A percentile compares a stretch with the other conserved stretches of the same genome.
Conservation (phyloP, 2,329 filamentous ascomycete genomes). For the Cercospora zeae-maydis region DNA sequence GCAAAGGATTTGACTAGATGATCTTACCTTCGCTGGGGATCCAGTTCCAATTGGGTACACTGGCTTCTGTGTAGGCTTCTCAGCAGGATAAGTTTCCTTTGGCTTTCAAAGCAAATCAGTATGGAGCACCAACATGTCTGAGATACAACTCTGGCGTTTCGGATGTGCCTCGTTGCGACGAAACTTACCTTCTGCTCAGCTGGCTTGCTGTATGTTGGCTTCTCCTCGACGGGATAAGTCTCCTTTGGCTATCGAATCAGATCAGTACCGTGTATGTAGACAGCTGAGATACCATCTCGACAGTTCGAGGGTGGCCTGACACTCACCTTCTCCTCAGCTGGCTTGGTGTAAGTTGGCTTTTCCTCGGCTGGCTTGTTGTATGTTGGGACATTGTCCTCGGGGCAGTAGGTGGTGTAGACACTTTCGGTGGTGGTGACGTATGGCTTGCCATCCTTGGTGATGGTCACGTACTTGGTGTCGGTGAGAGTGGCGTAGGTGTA, state of each 20-base stretch:
- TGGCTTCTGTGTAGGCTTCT: no score
- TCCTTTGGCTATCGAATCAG: not conserved
- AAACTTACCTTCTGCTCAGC: not conserved
- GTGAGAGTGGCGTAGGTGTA: constrained; percentile 25
- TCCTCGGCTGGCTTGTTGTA: constrained; percentile 13
- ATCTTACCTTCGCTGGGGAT: constrained; percentile 14
- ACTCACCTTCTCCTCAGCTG: not conserved
- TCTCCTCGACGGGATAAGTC: not conserved
- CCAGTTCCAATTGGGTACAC: constrained; percentile 11
- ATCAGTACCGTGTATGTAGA: not conserved
- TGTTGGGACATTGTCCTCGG: constrained; percentile 12
- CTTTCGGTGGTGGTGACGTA: constrained; percentile 21
- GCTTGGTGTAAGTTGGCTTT: not conserved
- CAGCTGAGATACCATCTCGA: no score
- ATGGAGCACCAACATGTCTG: not conserved
- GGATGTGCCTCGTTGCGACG: no score
- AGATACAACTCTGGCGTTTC: no score
- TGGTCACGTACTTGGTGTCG: constrained; percentile 24
- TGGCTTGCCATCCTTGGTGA: constrained; percentile 16
- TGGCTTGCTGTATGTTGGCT: not conserved
- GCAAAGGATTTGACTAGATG: no score
- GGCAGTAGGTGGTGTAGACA: constrained; percentile 29
- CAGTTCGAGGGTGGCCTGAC: no score
- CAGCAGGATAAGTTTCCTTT: not conserved
- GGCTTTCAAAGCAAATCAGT: not conserved